phyloP scores from a whole-genome alignment of 805 yeast species.

The Ogataea sp. region DNA sequence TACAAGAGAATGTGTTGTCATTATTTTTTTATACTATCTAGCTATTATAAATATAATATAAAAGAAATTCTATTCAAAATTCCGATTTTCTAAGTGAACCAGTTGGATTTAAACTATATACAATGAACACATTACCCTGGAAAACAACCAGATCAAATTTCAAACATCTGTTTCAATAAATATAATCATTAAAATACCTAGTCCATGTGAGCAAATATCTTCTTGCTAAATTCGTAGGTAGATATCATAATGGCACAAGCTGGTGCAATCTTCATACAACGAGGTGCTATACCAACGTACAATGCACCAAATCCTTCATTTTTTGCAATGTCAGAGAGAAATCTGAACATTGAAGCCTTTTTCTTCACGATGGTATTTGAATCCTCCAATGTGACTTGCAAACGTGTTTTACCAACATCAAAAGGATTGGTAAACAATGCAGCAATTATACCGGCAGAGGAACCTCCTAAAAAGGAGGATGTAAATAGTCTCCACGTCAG shows the following conservation, averaged over 20 bases:
- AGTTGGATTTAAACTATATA: too few species aligned
- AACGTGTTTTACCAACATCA: slow-evolving; percentile 93
- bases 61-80: too few species aligned
- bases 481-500: slow-evolving; percentile 34
- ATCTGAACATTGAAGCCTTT: slow-evolving; percentile 56
- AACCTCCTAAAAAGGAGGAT: slow-evolving; percentile 73
- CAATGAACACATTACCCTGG: too few species aligned
- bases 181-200: too few species aligned
- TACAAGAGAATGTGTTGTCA: too few species aligned
- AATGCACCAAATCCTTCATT: slow-evolving; percentile 77
- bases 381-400: slow-evolving; percentile 53
- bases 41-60: too few species aligned
- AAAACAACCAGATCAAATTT: too few species aligned
- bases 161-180: too few species aligned
- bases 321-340: slow-evolving; percentile 51
- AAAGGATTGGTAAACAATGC: slow-evolving; percentile 90
- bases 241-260: slow-evolving; percentile 98
- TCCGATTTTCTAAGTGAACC: too few species aligned
- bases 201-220: slow-evolving; percentile 27
- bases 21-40: too few species aligned
- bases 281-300: slow-evolving; percentile 81
- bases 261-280: slow-evolving; percentile 89
- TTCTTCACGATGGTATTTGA: slow-evolving; percentile 3
- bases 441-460: slow-evolving; percentile 75
- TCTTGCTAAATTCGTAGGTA: slow-evolving; percentile 84